These are phyloP conservation scores for Umbellularia californica DNA, from an alignment of 164 flowering plant species.

Conservation along the genomic window DNA sequence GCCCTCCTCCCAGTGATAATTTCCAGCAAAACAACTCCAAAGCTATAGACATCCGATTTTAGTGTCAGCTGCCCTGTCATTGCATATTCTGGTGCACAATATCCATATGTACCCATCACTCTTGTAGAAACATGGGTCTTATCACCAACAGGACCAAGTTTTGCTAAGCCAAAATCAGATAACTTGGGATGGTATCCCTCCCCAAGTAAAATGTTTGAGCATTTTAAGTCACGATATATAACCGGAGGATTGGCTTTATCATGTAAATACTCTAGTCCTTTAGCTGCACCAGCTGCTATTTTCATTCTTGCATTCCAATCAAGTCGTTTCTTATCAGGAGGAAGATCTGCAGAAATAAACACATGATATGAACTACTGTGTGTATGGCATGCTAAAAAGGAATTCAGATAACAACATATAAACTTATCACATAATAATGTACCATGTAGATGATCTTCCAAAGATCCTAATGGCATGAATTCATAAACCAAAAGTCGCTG, in stretches of 20 bases:
- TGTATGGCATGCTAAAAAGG: not conserved
- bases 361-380: not conserved
- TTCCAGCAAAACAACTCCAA: slow-evolving; percentile 86
- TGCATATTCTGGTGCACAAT: slow-evolving; percentile 91
- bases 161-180: slow-evolving; percentile 90
- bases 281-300: slow-evolving; percentile 83
- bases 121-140: slow-evolving; percentile 80
- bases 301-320: slow-evolving; percentile 83
- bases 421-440: slow-evolving; percentile 3
- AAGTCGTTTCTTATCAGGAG: slow-evolving; percentile 42
- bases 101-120: slow-evolving; percentile 90
- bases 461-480: slow-evolving; percentile 80
- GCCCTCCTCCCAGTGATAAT: slow-evolving; percentile 81
- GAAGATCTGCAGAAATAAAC: slow-evolving; percentile 35
- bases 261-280: slow-evolving; percentile 76
- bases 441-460: slow-evolving; percentile 83
- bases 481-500: slow-evolving; percentile 82
- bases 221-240: slow-evolving; percentile 81
- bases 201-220: slow-evolving; percentile 80
- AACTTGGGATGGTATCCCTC: slow-evolving; percentile 68
- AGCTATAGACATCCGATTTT: slow-evolving; percentile 83
- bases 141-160: slow-evolving; percentile 82
- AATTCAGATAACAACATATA: not conserved
- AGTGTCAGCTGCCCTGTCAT: slow-evolving; percentile 84
- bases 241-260: slow-evolving; percentile 67